Evolutionary conservation across 2,329 filamentous ascomycete genomes (phyloP), one percentile per base, ranked within the genome.

Genomic region (Aschersonia sp.): DNA sequence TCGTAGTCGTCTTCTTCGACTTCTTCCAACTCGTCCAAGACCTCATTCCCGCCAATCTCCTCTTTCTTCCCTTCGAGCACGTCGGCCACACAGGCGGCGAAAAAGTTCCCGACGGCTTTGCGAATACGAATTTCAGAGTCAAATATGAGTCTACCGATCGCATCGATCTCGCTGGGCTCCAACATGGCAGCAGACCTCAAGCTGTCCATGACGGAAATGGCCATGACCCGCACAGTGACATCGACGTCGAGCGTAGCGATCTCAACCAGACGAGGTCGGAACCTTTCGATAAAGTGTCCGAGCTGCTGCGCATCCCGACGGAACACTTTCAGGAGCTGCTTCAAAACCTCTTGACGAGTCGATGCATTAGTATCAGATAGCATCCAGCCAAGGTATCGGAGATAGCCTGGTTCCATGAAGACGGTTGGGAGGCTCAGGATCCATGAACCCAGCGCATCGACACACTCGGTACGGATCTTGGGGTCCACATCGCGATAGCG

Each of bases 311-410:
- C 80, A 53, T 86, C 81, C 49, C 86, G 81, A 57, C 81, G 83
- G 65, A 94, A 90, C 5, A 98, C 74, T 49, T 77, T 81, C 29
- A 78, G 73, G 11, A 98, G 72, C 62, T 97, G 88, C 57, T 81
- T 86, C 41, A 98, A 67, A 2, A 94, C 87, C 62, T 95, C 88
- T n/a, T 83, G 75, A 47, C 92, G 79, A 29, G 87, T 89, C 7
- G 79, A 68, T 1, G 81, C 72, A 50, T 81, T 74, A 4, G 81
- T 75, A 60, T 98, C 92, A 5, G 89, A 95, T 32, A 98, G 73
- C 59, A 95, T 82, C 92, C 92, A 98, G 46, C 92, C 92, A 5
- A 98, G 72, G 58, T 98, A 98, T 51, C 92, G 82, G 45, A 98
- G 70, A 65, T 95, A 95, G 55, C 83, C 76, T 2, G 87, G 87